Evolutionary conservation across 1,284 basidiomycete species (phyloP).

Genomic region (Marasmius sp.): DNA sequence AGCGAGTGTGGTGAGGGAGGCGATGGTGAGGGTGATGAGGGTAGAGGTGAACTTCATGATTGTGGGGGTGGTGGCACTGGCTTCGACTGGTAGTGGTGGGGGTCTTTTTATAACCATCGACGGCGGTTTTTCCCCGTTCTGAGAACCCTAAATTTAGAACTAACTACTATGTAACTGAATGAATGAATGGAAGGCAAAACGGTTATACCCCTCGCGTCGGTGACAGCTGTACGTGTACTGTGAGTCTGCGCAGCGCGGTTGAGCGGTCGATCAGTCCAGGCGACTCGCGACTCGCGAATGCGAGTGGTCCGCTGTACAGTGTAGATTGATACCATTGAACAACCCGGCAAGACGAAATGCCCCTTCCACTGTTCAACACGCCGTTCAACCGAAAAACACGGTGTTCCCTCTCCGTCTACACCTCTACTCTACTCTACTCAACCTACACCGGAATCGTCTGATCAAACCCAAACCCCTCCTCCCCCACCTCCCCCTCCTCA

Average conservation of each 20-base stretch:
- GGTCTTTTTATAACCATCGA: not conserved
- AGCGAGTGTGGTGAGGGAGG: not conserved
- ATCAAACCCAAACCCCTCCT: not conserved
- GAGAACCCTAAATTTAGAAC: not conserved
- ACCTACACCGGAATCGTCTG: not conserved
- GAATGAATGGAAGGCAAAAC: not conserved
- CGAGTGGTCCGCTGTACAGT: not conserved
- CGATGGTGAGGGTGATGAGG: not conserved
- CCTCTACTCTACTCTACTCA: not conserved
- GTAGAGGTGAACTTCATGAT: not conserved
- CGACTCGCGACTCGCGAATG: too few relatives aligned
- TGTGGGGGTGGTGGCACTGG: not conserved
- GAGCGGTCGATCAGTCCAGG: too few relatives aligned
- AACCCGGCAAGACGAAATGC: too few relatives aligned
- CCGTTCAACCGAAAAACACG: not conserved
- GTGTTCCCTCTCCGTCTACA: not conserved
- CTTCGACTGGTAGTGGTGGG: not conserved
- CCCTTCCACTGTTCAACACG: too few relatives aligned
- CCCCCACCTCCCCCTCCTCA: too few relatives aligned
- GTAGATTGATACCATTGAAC: not conserved
- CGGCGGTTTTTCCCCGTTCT: not conserved
- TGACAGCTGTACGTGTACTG: too few relatives aligned
- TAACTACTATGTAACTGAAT: too few relatives aligned
- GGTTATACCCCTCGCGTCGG: not conserved
- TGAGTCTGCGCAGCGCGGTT: too few relatives aligned